Base-by-base conservation (phyloP, 495 filamentous ascomycete genomes). In the Talaromyces proteolyticus region DNA sequence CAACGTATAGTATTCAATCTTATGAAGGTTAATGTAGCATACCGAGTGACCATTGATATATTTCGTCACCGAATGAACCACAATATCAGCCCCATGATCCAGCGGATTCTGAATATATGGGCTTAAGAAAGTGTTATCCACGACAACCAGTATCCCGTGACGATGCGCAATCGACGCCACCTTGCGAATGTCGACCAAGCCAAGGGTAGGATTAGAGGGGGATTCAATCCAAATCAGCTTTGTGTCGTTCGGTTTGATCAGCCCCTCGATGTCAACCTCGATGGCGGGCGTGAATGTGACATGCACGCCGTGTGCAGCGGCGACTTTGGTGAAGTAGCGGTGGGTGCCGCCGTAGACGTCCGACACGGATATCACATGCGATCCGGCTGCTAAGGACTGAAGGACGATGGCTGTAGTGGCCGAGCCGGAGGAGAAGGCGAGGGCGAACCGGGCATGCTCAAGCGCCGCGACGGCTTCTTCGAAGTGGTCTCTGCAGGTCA, bases 31-130 rank as follows among this genome's bases (percentile, higher is more conserved):
- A 49, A 20, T 22, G 18, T 11, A 40, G 42, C 58, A 43, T 65
- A 80, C 79, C 10, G 81, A 85, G 70, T 99, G 93, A 6, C 93
- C 93, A 63, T 99, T 99, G 67, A 99, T 97, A 70, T 97, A 99
- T 68, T 99, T 99, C 6, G 93, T 99, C n/a, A 99, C 93, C 36
- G 86, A 91, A 75, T 99, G 93, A n/a, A 97, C 84, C 39, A 97
- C 93, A 42, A 99, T 91, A 62, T 99, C 94, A 29, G 93, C 93
- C 57, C 93, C 93, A 68, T 94, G 89, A 57, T 91, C 82, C 21
- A 99, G 77, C 2, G 93, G 93, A 65, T 96, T 97, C 68, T 99
- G 93, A 20, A 97, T 77, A 63, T 97, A 99, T 21, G 93, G 93
- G 53, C 82, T 88, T 58, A 99, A 72, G 74, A 99, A 99, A 2